These are phyloP conservation scores for Candida tetrigidarum DNA, from an alignment of 1,139 yeast genomes.

Conservation along the genomic window DNA sequence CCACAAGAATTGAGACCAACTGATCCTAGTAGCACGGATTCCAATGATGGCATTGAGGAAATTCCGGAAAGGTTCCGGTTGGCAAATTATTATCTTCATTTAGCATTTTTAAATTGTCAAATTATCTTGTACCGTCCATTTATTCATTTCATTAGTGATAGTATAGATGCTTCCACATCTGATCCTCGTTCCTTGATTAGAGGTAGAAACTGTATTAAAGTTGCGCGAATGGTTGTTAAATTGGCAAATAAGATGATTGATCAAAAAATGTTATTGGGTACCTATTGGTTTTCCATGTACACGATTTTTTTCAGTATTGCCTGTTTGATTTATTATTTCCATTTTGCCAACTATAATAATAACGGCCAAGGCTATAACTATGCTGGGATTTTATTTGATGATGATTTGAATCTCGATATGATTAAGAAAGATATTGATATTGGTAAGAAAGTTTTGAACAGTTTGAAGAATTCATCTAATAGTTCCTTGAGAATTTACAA, in stretches of 20 bases:
- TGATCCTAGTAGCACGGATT: constrained; percentile 46
- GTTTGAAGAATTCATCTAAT: constrained; percentile 71
- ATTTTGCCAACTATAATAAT: constrained; percentile 54
- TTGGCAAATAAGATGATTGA: constrained; percentile 83
- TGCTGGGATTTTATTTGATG: constrained; percentile 56
- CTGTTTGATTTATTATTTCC: constrained; percentile 82
- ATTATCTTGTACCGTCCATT: constrained; percentile 89
- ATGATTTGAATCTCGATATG: constrained; percentile 67
- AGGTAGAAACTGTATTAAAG: constrained; percentile 84
- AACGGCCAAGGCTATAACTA: constrained; percentile 40
- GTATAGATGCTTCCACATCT: constrained; percentile 43
- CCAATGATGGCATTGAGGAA: constrained; percentile 9
- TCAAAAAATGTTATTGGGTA: constrained; percentile 75
- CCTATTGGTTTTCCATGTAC: constrained; percentile 92
- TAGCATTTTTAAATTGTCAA: constrained; percentile 83
- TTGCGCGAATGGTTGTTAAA: constrained; percentile 83
- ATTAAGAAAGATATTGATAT: constrained; percentile 78
- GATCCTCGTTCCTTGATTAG: constrained; percentile 59
- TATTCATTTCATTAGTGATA: constrained; percentile 73
- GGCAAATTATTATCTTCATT: constrained; percentile 77
- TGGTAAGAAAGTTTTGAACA: constrained; percentile 75
- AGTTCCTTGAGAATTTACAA: constrained; percentile 83
- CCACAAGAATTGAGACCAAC: constrained; percentile 81
- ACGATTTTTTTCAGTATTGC: constrained; percentile 94
- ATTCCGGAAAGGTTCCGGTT: constrained; percentile 67